Base-by-base conservation (phyloP, 1,284 basidiomycete species). In the Agroathelia rolfsii region DNA sequence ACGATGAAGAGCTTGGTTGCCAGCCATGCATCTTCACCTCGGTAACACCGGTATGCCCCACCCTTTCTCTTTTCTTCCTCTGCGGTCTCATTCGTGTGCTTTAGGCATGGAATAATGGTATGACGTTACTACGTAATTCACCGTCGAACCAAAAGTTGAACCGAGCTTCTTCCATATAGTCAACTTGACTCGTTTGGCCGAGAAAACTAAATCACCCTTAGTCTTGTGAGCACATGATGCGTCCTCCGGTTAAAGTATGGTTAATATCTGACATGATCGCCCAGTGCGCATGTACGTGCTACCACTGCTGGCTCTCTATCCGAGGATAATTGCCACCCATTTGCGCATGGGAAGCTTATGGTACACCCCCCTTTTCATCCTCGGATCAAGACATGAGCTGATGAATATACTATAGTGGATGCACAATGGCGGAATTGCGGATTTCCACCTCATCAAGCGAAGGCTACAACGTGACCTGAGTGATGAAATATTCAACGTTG, bases 1-100 rank as follows among this genome's bases (percentile, higher is more conserved):
- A 74, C 45, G 85, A 90, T 46, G 74, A 83, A 47, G 79, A 88
- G 50, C 67, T 89, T 19, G 84, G 85, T 28, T 73, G 67, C 41
- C 77, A 88, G 45, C 93, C 93, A 6, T 96, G 94, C 56, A 86
- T 97, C 40, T 97, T 96, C 58, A 96, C 92, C 32, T 87, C 85
- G n/a, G 81, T 95, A 12, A 92, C 89, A 4, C 93, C 89, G 4
- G 88, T 89, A 39, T 45, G 69, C 56, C 9, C 17, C 15, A 17
- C 26, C 13, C 21, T 30, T 20, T 37, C 30, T 28, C 21, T 35
- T 27, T 7, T 26, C 30, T 14, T 11, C 23, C 50, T n/a, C n/a
- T n/a, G n/a, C n/a, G n/a, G n/a, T n/a, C n/a, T n/a, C n/a, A n/a
- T n/a, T n/a, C n/a, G n/a, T n/a, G n/a, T n/a, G n/a, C n/a, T n/a